Evolutionary conservation across 2,329 filamentous ascomycete species (phyloP), one percentile per base, ranked within the genome.

Genomic region (Fusarium armeniacum): DNA sequence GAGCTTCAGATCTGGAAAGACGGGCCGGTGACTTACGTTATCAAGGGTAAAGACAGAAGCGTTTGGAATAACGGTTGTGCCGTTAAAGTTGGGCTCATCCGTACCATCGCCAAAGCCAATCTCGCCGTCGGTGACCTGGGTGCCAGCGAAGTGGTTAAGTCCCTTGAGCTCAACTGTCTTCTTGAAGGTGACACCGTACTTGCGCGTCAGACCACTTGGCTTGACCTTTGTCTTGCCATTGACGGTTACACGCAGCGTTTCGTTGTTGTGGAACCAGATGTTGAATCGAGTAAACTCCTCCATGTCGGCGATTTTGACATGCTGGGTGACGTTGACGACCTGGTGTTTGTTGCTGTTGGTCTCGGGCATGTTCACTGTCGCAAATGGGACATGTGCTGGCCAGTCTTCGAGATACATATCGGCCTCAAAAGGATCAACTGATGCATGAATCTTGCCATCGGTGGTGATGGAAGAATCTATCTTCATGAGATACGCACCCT

Each of bases 1-100:
- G 46, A 73, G 58, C 50, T 36, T 53, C 26, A 28, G 15, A 26
- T 13, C 16, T 33, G 26, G 5, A 18, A 10, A 44, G 18, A n/a
- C 22, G 43, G 41, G 58, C 16, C 4, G 49, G 18, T 33, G 5
- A 81, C 85, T 79, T 80, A 89, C 87, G 72, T 92, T 85, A 35
- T 90, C 85, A 54, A 92, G 83, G n/a, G 84, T 87, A 75, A 90
- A 83, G 53, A 87, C 79, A 2, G 89, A 90, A 9, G 83, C 84
- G 77, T 92, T 93, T 69, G 88, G 89, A 52, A 92, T 89, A 59
- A 81, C 81, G 60, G 85, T 84, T 16, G 81, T 85, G 70, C 85
- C 89, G 53, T 84, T 79, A 79, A 92, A 90, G 80, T 91, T 92
- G 75, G 85, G 83, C 24, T 82, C 84, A 55, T 84, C 80, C 12